phyloP scores from a whole-genome alignment of 2,329 filamentous ascomycete genomes.

The Hypocreales sp. region DNA sequence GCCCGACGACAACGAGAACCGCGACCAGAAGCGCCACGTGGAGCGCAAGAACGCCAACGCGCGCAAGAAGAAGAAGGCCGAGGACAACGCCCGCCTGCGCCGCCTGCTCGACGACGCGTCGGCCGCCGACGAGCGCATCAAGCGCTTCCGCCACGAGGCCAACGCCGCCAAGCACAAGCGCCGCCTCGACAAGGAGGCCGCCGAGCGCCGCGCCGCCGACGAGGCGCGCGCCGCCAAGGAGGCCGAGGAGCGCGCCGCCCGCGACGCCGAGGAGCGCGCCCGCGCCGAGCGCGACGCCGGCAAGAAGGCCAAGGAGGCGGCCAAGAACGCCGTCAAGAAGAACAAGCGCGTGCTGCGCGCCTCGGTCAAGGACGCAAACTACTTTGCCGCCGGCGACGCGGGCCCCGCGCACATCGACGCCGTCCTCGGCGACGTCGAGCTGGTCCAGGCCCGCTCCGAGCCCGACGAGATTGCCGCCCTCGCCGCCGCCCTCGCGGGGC shows the following conservation, averaged over 20 bases:
- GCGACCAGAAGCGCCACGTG: constrained; percentile 95
- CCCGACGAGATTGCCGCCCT: constrained; percentile 78
- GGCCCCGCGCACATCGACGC: constrained; percentile 66
- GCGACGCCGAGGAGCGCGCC: constrained; percentile 73
- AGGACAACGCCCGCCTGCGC: constrained; percentile 84
- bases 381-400: constrained; percentile 67
- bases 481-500: constrained; percentile 62
- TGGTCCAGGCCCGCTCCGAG: constrained; percentile 77
- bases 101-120: constrained; percentile 80
- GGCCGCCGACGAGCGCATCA: constrained; percentile 83
- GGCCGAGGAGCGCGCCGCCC: constrained; percentile 63
- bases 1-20: constrained; percentile 96
- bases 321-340: constrained; percentile 99
- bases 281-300: constrained; percentile 68
- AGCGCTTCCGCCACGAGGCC: constrained; percentile 86
- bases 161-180: constrained; percentile 96
- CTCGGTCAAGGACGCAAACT: constrained; percentile 94
- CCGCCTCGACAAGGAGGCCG: constrained; percentile 76
- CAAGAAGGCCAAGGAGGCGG: constrained; percentile 97
- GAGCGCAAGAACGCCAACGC: constrained; percentile 98
- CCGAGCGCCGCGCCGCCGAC: constrained; percentile 73
- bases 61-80: constrained; percentile 98
- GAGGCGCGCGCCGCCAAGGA: constrained; percentile 73
- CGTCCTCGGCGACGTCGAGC: constrained; percentile 73
- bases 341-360: constrained; percentile 96